Evolutionary conservation across 768 basidiomycete species (phyloP), one percentile per base, ranked within the genome.

Genomic region (Cytidiella melzeri): DNA sequence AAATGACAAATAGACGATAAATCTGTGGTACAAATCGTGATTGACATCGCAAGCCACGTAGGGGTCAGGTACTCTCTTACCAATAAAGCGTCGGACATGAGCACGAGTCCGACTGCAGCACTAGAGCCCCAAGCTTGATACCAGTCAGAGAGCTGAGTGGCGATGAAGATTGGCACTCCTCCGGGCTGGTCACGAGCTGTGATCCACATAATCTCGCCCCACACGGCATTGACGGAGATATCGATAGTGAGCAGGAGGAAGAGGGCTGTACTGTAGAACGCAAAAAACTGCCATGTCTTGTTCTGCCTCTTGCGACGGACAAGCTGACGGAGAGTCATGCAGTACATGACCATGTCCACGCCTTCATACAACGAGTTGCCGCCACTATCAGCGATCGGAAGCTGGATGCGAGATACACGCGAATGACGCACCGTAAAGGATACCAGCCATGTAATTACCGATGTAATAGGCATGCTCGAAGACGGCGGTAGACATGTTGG

Each of bases 121-220:
- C 61, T 50, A 9, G 55, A 57, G 2, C 61, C 58, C 52, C 61
- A 51, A 1, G 56, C 59, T 37, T 61, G 57, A 51, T 57, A 65
- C 60, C 58, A 61, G 11, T 58, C 47, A 10, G 52, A 47, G 4
- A 45, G 37, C 34, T 56, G 41, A 19, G 48, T 57, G 15, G 15
- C 48, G 42, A 60, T 52, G 41, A 54, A 66, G 2, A 39, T 55
- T n/a, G 53, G 48, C 13, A 55, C 56, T 1, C 64, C 66, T n/a
- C 62, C 62, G 4, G 61, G 57, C 19, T 48, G 41, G 39, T 58
- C 48, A 26, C 61, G 52, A 45, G 54, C 44, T 34, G 56, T 55
- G 38, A 64, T 61, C 57, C 57, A 66, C 57, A 64, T 62, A 47
- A 51, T 45, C 51, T 67, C 54, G n/a, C 58, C 60, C 44, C 57